These are phyloP conservation scores for Cucurbita maxima DNA, from an alignment of 306 rosid species.

Conservation along the genomic window DNA sequence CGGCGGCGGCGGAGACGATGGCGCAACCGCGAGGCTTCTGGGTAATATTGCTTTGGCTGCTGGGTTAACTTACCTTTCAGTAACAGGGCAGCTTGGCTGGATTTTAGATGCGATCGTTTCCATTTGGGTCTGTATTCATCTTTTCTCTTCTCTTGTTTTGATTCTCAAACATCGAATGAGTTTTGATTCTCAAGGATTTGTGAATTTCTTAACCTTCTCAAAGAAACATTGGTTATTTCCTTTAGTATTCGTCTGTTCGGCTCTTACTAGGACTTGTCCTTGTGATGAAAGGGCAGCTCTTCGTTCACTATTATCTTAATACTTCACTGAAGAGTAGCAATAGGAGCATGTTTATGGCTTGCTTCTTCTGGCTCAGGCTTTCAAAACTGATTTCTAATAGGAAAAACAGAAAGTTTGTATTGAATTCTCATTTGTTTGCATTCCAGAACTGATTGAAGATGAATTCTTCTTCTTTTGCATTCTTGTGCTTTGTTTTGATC, in stretches of 20 bases:
- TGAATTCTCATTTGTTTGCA: not conserved
- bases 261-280: too few relatives aligned
- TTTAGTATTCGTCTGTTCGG: not conserved
- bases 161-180: not conserved
- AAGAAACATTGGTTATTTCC: not conserved
- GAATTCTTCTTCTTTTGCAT: not conserved
- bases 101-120: conserved; percentile 89
- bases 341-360: too few relatives aligned
- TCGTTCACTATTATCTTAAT: too few relatives aligned
- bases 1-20: conserved; percentile 64
- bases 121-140: conserved; percentile 56
- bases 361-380: not conserved
- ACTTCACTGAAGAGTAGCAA: too few relatives aligned
- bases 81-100: conserved; percentile 99
- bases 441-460: not conserved
- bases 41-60: conserved; percentile 75
- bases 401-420: not conserved
- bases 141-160: not conserved
- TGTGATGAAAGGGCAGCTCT: too few relatives aligned
- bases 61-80: conserved; percentile 82
- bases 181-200: not conserved
- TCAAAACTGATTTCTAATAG: not conserved
- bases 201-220: not conserved
- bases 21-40: conserved; percentile 50
- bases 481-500: not conserved